Percentiles rank a stretch among this genome's conserved stretches.
These are phyloP conservation scores for Globisporangium cystogenes DNA, from an alignment of 352 stramenopile species.

Conservation along the genomic window DNA sequence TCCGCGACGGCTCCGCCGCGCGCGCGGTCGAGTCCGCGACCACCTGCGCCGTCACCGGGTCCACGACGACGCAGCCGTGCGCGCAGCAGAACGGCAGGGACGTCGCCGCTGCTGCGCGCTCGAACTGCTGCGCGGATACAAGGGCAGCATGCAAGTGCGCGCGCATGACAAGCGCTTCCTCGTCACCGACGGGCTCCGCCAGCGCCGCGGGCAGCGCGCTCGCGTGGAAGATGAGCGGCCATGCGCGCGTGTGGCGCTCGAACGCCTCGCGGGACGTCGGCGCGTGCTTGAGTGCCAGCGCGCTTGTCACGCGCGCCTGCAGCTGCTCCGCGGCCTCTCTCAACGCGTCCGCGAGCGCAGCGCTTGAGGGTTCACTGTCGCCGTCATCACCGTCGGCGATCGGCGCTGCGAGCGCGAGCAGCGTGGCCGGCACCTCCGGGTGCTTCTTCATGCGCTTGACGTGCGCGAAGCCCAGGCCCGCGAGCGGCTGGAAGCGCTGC, in stretches of 20 bases:
- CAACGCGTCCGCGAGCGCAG: constrained; percentile 1
- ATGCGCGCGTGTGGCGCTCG: constrained; percentile 48
- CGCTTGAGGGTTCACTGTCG: background rate
- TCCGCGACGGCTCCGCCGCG: constrained; percentile 11
- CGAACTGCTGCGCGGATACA: constrained; percentile 14
- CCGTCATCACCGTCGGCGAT: constrained; percentile 1
- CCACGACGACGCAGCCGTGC: constrained; percentile 47
- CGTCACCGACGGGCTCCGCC: constrained; percentile 30
- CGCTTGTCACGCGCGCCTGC: constrained; percentile 34
- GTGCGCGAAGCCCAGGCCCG: constrained; percentile 61
- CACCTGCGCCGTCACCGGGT: constrained; percentile 25
- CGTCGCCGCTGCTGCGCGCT: background rate
- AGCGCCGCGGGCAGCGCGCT: constrained; percentile 42
- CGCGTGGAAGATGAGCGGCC: constrained; percentile 78
- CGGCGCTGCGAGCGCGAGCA: constrained; percentile 55
- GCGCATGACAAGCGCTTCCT: constrained; percentile 29
- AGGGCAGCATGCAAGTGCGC: constrained; percentile 22
- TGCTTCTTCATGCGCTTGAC: constrained; percentile 85
- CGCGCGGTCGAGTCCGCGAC: constrained; percentile 19
- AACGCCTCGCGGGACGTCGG: constrained; percentile 58
- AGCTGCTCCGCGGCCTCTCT: constrained; percentile 31
- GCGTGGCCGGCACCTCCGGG: constrained; percentile 19
- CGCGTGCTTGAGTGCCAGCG: constrained; percentile 45
- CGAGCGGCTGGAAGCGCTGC: constrained; percentile 41
- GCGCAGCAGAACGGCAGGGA: constrained; percentile 33